These are phyloP conservation scores for Sclerotinia borealis DNA, from an alignment of 2,329 filamentous ascomycete species.

Conservation along the genomic window DNA sequence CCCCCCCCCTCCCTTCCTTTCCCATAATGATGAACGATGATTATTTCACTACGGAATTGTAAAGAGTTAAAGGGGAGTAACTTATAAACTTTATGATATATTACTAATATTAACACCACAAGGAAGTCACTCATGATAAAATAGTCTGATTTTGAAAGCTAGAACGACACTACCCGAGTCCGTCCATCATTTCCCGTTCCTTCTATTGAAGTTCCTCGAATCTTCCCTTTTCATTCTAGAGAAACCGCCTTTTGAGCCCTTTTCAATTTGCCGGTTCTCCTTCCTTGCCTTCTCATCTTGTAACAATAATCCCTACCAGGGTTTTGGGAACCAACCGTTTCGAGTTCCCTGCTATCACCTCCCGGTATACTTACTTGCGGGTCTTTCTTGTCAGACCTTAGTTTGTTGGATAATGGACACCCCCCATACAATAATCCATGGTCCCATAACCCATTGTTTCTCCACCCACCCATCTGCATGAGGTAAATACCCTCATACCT, in stretches of 20 bases:
- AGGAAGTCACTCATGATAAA: background rate
- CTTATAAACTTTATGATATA: background rate
- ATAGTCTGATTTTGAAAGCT: background rate
- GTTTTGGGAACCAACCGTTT: slow-evolving; percentile 9
- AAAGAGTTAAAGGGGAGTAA: slow-evolving; percentile 1
- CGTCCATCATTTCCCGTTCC: background rate
- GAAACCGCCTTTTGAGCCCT: background rate
- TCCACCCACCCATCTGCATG: slow-evolving; percentile 6
- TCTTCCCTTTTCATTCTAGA: background rate
- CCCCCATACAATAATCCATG: background rate
- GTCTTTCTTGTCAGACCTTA: slow-evolving; percentile 9
- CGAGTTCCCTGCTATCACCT: slow-evolving; percentile 10
- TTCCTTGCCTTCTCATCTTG: background rate
- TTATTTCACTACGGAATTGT: background rate
- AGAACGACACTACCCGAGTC: background rate
- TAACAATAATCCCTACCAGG: background rate
- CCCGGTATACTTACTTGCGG: background rate
- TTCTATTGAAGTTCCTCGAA: background rate
- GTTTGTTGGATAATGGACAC: background rate
- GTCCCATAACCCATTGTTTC: background rate
- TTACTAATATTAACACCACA: background rate
- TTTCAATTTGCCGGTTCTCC: background rate
- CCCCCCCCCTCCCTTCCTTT: background rate
- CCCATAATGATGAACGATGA: background rate
- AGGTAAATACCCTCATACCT: background rate